Percentiles rank a stretch among this genome's conserved stretches.
phyloP scores from a whole-genome alignment of 2,329 filamentous ascomycete species.

The Myriosclerotinia curreyana region DNA sequence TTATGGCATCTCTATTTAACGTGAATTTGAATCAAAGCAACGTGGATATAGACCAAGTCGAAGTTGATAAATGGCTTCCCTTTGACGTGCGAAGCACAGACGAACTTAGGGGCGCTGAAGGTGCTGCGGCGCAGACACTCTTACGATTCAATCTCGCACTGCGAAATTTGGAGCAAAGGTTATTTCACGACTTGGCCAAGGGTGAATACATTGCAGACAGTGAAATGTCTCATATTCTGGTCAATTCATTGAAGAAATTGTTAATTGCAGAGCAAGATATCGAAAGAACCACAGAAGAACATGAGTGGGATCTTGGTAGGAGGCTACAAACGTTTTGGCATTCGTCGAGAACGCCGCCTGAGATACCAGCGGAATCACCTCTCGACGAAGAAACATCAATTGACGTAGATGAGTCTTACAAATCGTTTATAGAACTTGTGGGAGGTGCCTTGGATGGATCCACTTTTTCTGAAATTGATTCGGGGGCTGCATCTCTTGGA shows the following conservation, averaged over 20 bases:
- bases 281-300: not conserved
- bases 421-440: not conserved
- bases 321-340: not conserved
- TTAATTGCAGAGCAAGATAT: not conserved
- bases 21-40: not conserved
- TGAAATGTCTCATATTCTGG: not conserved
- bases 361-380: not conserved
- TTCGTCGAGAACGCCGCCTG: not conserved
- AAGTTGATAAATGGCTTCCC: constrained; percentile 17
- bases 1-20: constrained; percentile 19
- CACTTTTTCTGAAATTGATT: not conserved
- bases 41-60: not conserved
- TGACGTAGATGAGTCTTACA: not conserved
- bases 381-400: not conserved
- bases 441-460: not conserved
- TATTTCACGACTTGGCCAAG: not conserved
- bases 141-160: constrained; percentile 8
- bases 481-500: not conserved
- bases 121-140: not conserved
- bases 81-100: not conserved
- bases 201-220: constrained; percentile 5
- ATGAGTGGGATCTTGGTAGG: not conserved
- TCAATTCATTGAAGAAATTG: not conserved
- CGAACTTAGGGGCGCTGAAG: not conserved
- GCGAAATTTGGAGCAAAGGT: not conserved